Percentiles rank a stretch among this genome's conserved stretches.
phyloP scores from a whole-genome alignment of 2,329 filamentous ascomycete genomes.

The Aspergillus pseudotamarii region DNA sequence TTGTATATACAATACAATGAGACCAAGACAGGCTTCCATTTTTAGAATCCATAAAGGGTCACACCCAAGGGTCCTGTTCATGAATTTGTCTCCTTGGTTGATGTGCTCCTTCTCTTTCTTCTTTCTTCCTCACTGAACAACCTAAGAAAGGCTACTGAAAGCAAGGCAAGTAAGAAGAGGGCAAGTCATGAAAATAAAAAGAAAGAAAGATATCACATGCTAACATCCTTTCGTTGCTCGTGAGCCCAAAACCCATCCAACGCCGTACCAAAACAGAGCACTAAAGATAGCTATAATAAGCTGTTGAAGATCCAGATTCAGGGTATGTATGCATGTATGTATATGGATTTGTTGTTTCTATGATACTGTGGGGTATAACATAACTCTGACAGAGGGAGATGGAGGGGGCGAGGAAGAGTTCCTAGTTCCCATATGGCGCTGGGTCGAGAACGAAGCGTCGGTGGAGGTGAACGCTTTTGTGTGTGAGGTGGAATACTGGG shows the following conservation, averaged over 20 bases:
- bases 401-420: background rate
- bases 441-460: background rate
- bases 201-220: conserved; percentile 12
- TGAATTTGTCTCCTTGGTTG: background rate
- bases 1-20: conserved; percentile 12
- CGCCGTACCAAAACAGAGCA: conserved; percentile 13
- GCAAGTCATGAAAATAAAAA: background rate
- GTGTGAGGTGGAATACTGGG: background rate
- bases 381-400: background rate
- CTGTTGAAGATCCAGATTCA: background rate
- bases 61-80: background rate
- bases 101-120: background rate
- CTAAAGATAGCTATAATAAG: conserved; percentile 3
- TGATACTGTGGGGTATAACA: conserved; percentile 1
- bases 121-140: background rate
- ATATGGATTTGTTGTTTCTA: background rate
- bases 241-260: conserved; percentile 15
- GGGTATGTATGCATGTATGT: background rate
- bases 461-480: background rate
- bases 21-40: background rate
- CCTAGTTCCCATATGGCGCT: background rate
- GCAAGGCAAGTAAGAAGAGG: background rate
- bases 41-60: background rate
- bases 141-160: background rate
- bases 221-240: conserved; percentile 21